Base-by-base conservation (phyloP, 2,329 filamentous ascomycete species). In the Pseudopithomyces maydicus region DNA sequence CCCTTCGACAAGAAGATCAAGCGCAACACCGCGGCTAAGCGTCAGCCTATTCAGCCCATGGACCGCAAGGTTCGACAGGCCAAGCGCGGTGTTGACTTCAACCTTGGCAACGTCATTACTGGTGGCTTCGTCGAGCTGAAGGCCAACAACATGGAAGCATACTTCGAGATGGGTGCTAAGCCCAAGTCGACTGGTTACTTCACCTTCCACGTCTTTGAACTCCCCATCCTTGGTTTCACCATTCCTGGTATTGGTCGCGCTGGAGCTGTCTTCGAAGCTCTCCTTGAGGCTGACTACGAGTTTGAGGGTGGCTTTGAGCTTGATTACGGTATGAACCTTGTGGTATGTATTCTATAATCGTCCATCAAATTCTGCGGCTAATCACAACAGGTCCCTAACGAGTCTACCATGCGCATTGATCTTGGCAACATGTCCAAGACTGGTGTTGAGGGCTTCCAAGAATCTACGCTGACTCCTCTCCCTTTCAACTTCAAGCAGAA, bases 211-310 rank as follows among this genome's bases (percentile, higher is more conserved):
- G 50, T 74, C 2, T 63, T 71, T 33, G 49, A 54, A 2, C 43
- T 74, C 11, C 73, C 71, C 6, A 61, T 74, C 17, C 52, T 72
- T 10, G 66, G 72, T 14, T 71, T 75, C 55, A 49, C 55, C 3
- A 76, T 77, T 36, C 75, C 75, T 1, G 69, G 69, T 5, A 65
- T 77, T 17, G 75, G 74, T 1, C 57, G 67, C n/a, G 74, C 74
- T 14, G 75, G 74, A 38, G 69, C 73, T n/a, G 48, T 65, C 20
- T 74, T 77, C 52, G 66, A 68, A 20, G 69, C 72, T 2, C 58
- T 54, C 8, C 62, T 77, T 26, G 56, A 54, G 7, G 63, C 67
- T 4, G 65, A 68, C 12, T 74, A 72, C 26, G 48, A 72, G 0
- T 57, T 76, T 3, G 57, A 55, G 12, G 66, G 66, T 14, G 62